Evolutionary conservation across 129 eudicot genomes (phyloP), one percentile per base, ranked within the genome.

Genomic region (Scalesia atractyloides): DNA sequence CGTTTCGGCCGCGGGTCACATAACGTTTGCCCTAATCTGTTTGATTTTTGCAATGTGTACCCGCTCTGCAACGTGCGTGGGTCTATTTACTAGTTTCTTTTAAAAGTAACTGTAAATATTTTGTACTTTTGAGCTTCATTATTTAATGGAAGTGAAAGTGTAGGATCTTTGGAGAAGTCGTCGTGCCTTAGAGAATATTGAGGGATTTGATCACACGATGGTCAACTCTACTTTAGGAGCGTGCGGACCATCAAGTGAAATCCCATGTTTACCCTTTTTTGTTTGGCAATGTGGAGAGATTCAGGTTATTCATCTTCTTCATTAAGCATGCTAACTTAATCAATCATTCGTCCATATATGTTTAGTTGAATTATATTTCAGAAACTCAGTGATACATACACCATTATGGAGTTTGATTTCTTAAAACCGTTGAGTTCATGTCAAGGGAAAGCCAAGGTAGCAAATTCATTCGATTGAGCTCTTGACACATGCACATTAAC

Each of bases 111-210:
- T 2, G 11, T 22, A 22, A 41, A 4, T 20, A 53, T 12, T 15
- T 7, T 70, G 9, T 36, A 6, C 4, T 66, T 57, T 66, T 48
- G 57, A 78, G 20, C 50, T 39, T 51, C 3, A 46, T 79, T 59
- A 47, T 51, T 24, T 37, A 41, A 73, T 62, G 58, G 26, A 58
- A 53, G 56, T 19, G 60, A 37, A 57, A 26, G 15, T 74, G 13
- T 77, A 93, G 98, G 98, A 93, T 81, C 87, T 93, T 17, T 93
- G 98, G 98, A 74, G 86, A 84, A 93, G 98, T 59, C 97, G 96
- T 16, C 50, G 81, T 60, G 68, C 82, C 75, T 82, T 93, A 62
- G 75, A 79, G 50, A 82, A 84, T 5, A 80, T 93, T 36, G 95
- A 87, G 82, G 98, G 97, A n/a, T 93, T 93, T 75, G 92, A 89